phyloP scores from a whole-genome alignment of 352 stramenopile genomes.

The Phytopythium litorale region DNA sequence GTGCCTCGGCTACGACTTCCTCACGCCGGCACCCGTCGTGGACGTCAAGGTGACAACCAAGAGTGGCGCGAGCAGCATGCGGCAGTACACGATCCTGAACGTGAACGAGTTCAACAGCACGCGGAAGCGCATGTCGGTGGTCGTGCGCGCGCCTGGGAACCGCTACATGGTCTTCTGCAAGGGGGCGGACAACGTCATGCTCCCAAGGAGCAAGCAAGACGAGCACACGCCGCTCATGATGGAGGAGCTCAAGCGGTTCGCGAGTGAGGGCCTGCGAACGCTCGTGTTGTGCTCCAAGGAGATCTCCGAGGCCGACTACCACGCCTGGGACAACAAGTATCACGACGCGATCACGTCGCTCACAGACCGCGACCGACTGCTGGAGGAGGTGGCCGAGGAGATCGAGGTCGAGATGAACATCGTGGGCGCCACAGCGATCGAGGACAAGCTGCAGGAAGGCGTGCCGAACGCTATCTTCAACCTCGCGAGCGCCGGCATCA shows the following conservation, averaged over 20 bases:
- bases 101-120: slow-evolving; percentile 89
- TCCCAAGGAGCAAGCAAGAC: slow-evolving; percentile 44
- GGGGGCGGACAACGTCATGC: slow-evolving; percentile 84
- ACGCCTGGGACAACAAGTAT: slow-evolving; percentile 56
- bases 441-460: slow-evolving; percentile 91
- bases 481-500: slow-evolving; percentile 88
- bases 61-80: slow-evolving; percentile 15
- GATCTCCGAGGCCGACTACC: slow-evolving; percentile 56
- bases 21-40: slow-evolving; percentile 50
- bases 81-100: slow-evolving; percentile 65
- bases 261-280: slow-evolving; percentile 79
- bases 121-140: slow-evolving; percentile 97
- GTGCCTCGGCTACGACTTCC: slow-evolving; percentile 81
- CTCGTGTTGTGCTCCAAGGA: slow-evolving; percentile 67
- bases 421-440: slow-evolving; percentile 89
- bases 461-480: slow-evolving; percentile 86
- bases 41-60: slow-evolving; percentile 54
- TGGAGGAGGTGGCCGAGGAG: slow-evolving; percentile 51
- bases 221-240: slow-evolving; percentile 25
- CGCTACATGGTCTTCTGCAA: slow-evolving; percentile 69
- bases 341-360: slow-evolving; percentile 59
- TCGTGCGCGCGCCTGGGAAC: slow-evolving; percentile 65
- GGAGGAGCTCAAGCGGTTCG: slow-evolving; percentile 73
- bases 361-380: slow-evolving; percentile 43
- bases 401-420: slow-evolving; percentile 78